Evolutionary conservation across 1,139 yeast genomes (phyloP), one percentile per base, ranked within the genome.

Genomic region (Sugiyamaella sp.): DNA sequence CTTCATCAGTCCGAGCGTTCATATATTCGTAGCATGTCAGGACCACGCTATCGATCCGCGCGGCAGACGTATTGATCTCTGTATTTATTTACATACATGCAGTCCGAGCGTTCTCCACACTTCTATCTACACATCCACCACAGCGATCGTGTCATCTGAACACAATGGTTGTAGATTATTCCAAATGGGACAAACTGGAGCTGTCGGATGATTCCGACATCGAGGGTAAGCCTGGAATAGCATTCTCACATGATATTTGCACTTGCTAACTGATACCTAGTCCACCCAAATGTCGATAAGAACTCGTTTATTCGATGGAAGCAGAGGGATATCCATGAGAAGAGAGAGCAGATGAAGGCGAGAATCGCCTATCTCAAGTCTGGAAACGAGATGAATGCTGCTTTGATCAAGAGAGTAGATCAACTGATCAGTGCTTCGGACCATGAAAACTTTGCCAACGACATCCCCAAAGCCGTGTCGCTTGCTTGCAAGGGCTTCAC

Each of bases 261-360:
- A 14, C 29, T 29, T 8, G 25, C 41, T 32, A 52, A 22, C 45
- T 33, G n/a, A 32, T 37, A 12, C 24, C 33, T 48, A 63, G 99
- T 91, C 8, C 99, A 95, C 70, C 99, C 99, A 56, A 95, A 95
- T 67, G 99, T 95, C 32, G 99, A 95, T 71, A 95, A 95, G 70
- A 77, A 76, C 49, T 90, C 98, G 1, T 91, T 95, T 64, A 89
- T 95, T 64, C 82, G 84, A 58, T 93, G 98, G 99, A 93, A 90
- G 69, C 99, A 95, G 73, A 86, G 96, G 66, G 97, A 91, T 65
- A 93, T 95, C 60, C 99, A 93, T 69, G 97, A 91, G 68, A 86
- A 91, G 72, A 84, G 99, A 57, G 81, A 79, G 45, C 89, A 88
- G 68, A 75, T 96, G 68, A 87, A 88, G 66, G 74, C 74, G 42